These are phyloP conservation scores for Cerrena zonata DNA, from an alignment of 1,284 basidiomycete species.

Conservation along the genomic window DNA sequence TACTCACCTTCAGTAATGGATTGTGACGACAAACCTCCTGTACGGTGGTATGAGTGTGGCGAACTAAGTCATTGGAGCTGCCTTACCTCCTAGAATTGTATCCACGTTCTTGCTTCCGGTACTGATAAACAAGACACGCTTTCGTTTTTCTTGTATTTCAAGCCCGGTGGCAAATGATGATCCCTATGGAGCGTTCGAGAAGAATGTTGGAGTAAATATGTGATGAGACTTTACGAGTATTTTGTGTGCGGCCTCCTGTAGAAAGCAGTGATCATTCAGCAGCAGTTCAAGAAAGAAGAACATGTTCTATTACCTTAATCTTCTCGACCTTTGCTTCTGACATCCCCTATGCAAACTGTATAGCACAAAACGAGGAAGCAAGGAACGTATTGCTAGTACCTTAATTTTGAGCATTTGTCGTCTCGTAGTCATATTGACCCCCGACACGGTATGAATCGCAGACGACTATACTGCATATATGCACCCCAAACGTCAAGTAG, in stretches of 20 bases:
- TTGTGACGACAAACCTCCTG: constrained; percentile 83
- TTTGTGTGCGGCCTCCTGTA: constrained; percentile 80
- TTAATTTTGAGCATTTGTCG: constrained; percentile 88
- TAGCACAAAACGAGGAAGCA: neutral
- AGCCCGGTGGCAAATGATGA: constrained; percentile 84
- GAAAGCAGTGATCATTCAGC: too few relatives aligned
- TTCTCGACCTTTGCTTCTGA: constrained; percentile 93
- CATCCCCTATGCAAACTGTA: constrained; percentile 50
- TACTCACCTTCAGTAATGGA: constrained; percentile 80
- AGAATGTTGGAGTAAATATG: constrained; percentile 5
- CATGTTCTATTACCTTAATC: constrained; percentile 74
- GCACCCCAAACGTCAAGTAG: constrained; percentile 5
- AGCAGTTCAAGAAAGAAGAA: too few relatives aligned
- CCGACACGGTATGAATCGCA: constrained; percentile 73
- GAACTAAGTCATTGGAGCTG: too few relatives aligned
- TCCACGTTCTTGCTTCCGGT: constrained; percentile 91
- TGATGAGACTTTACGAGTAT: constrained; percentile 50
- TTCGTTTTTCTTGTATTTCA: constrained; percentile 82
- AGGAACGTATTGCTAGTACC: constrained; percentile 40
- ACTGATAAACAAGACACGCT: constrained; percentile 72
- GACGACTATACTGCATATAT: constrained; percentile 43
- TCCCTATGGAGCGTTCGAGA: constrained; percentile 44
- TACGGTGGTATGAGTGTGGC: too few relatives aligned
- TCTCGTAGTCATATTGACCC: constrained; percentile 81
- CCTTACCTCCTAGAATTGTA: constrained; percentile 74